phyloP scores from a whole-genome alignment of 805 yeast genomes.

The Blastobotrys chiropterorum region DNA sequence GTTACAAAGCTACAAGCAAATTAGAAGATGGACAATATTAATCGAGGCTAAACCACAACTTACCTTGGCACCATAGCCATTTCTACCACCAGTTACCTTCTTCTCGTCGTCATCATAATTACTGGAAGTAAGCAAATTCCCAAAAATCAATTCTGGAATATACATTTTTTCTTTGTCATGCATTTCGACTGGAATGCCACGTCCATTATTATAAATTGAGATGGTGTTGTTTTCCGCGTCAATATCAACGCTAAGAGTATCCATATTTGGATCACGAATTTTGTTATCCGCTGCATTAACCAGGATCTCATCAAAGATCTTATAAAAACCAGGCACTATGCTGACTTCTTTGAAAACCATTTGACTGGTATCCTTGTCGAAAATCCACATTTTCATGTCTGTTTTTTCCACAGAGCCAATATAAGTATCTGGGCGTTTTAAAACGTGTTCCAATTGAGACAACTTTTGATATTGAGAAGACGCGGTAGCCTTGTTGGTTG shows the following conservation, averaged over 20 bases:
- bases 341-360: conserved; percentile 53
- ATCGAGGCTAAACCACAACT: conserved; percentile 2
- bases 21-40: background rate
- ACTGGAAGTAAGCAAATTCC: conserved; percentile 88
- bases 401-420: conserved; percentile 89
- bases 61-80: conserved; percentile 92
- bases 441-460: conserved; percentile 90
- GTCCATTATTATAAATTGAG: conserved; percentile 85
- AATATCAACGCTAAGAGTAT: conserved; percentile 73
- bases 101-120: conserved; percentile 93
- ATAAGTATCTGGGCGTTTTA: conserved; percentile 96
- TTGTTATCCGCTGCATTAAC: conserved; percentile 99
- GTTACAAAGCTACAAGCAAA: conserved; percentile 55
- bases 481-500: conserved; percentile 28
- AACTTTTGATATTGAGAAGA: conserved; percentile 85
- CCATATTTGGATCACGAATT: conserved; percentile 90
- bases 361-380: conserved; percentile 54
- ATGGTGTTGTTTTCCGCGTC: conserved; percentile 69
- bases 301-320: conserved; percentile 92
- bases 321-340: conserved; percentile 93
- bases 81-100: conserved; percentile 97
- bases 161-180: conserved; percentile 86
- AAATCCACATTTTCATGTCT: conserved; percentile 79
- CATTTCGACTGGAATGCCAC: conserved; percentile 91
- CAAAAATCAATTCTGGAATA: conserved; percentile 94